phyloP scores from a whole-genome alignment of 1,284 basidiomycete genomes.

The Phellopilus nigrolimitatus region DNA sequence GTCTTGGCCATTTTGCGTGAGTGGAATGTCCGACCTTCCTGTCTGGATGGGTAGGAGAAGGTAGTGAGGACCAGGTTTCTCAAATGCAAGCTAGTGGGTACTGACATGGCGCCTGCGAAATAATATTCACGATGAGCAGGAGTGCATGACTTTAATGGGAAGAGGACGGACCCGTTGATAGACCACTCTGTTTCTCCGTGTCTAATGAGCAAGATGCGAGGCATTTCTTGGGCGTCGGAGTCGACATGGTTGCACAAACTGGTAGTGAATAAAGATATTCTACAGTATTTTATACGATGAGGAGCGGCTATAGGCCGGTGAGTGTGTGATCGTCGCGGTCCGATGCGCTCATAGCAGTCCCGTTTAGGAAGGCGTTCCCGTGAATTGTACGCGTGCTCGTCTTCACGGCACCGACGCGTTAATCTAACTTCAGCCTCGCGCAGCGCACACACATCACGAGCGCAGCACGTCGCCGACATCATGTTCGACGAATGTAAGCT shows the following conservation, averaged over 20 bases:
- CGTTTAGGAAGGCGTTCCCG: too few relatives aligned
- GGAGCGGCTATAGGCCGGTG: too few relatives aligned
- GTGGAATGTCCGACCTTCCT: conserved; percentile 81
- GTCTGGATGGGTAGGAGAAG: conserved; percentile 57
- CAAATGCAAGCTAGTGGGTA: conserved; percentile 8
- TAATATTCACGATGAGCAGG: conserved; percentile 13
- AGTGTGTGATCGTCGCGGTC: too few relatives aligned
- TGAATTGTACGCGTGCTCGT: too few relatives aligned
- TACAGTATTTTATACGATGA: too few relatives aligned
- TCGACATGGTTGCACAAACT: conserved; percentile 5
- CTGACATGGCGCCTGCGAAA: conserved; percentile 64
- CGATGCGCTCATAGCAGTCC: too few relatives aligned
- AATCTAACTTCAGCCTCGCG: too few relatives aligned
- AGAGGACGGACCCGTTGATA: conserved; percentile 57
- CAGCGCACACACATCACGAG: too few relatives aligned
- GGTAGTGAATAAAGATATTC: too few relatives aligned
- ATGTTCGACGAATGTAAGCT: conserved; percentile 10
- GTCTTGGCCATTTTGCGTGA: conserved; percentile 77
- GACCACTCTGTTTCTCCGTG: conserved; percentile 95
- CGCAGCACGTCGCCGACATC: too few relatives aligned
- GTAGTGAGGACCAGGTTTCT: neutral
- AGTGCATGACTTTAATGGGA: neutral
- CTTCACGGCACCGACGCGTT: too few relatives aligned
- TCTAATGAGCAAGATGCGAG: conserved; percentile 71
- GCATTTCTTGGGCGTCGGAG: conserved; percentile 51